Evolutionary conservation across 1,284 basidiomycete genomes (phyloP), one percentile per base, ranked within the genome.

Genomic region (Rhodotorula sp.): DNA sequence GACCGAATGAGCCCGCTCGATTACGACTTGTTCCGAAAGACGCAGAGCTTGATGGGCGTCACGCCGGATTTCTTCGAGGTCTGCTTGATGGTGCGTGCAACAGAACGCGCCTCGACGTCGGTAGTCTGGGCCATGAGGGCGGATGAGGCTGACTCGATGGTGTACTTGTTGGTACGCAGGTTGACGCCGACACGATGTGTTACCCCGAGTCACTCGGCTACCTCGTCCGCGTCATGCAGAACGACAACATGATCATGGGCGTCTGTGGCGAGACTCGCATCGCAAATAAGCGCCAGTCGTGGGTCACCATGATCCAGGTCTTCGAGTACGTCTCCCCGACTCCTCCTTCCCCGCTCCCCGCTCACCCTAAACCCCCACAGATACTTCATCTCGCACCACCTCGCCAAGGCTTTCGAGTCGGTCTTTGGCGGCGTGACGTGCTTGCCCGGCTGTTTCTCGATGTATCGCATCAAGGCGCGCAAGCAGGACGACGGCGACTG

Each of bases 371-470:
- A 8, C 15, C 24, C 37, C 26, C 18, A 47, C 81, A 94, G 97
- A 79, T 99, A 99, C 82, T 99, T 97, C 82, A 98, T 99, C 79
- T 97, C 94, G 47, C 96, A 99, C 80, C 95, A 99, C 81, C 87
- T 94, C 69, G 91, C 94, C 73, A 99, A 99, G 80, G 94, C 94
- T 3, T 99, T 99, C 82, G 96, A 99, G 80, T 94, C 94, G 31
- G 93, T 98, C 24, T 99, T 99, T 80, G 96, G 96, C 79, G 96
- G 96, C 87, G 96, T 99, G 65, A 94, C 96, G 22, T 99, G 96
- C 85, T 83, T 99, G 54, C 96, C 96, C 0, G 96, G 96, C 30
- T 99, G 96, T 82, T 99, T 99, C 84, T 97, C 94, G 57, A 98
- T 99, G 93, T 99, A 99, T 83, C 86, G 96, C 61, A 85, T 99